Evolutionary conservation across 2,329 filamentous ascomycete species (phyloP), one percentile per base, ranked within the genome.

Genomic region (Colletotrichum sublineola): DNA sequence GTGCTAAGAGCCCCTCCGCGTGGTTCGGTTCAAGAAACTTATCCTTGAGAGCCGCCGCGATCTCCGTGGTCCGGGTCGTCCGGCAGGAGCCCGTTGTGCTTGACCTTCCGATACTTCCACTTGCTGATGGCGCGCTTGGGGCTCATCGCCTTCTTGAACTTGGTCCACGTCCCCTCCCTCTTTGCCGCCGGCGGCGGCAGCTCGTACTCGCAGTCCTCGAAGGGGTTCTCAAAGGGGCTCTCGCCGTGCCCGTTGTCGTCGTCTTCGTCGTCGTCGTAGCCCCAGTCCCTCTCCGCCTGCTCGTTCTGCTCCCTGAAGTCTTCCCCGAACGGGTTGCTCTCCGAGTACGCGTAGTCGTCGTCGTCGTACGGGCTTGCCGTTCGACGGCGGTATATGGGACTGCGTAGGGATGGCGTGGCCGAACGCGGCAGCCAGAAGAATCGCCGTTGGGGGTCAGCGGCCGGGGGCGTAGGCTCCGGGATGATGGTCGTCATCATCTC

Each of bases 71-170:
- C 60, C 12, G 66, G 69, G 12, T 55, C 66, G 9, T 69, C 68
- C 15, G 65, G n/a, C 46, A 60, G 29, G 18, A 33, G 18, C 7
- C 24, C 18, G 9, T 33, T 60, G 48, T 68, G 58, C n/a, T 72
- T 56, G 4, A 72, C 69, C 38, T 72, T 72, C 7, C 69, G 69
- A 48, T 72, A 72, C 12, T 53, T 53, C 69, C 69, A 72, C 58
- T 72, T 72, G 24, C 69, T 72, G 24, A 72, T 72, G 2, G 69
- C 69, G 8, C 69, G 50, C 31, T n/a, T 63, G 31, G 69, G 69
- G n/a, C 65, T 72, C 69, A 72, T 72, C 7, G 69, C 69, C 60
- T 72, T 72, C 40, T 72, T 72, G 53, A 72, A 64, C 52, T 69
- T 72, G 18, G 57, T 72, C 69, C 69, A 72, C 5, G 65, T 48